These are phyloP conservation scores for Piromyces finnis DNA, from an alignment of 192 early-diverging fungal genomes.

Conservation along the genomic window DNA sequence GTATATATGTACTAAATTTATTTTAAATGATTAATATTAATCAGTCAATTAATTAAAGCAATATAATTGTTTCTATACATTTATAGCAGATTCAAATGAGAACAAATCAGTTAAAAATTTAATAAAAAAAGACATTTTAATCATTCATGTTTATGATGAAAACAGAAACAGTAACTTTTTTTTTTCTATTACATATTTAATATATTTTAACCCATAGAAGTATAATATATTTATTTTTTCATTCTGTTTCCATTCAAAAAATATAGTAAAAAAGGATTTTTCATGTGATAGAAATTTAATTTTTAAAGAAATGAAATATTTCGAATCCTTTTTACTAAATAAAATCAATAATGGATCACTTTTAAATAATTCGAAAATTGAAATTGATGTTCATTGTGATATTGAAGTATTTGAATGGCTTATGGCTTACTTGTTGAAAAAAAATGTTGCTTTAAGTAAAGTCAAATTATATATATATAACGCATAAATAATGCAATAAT, in stretches of 20 bases:
- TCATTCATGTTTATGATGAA: slow-evolving; percentile 35
- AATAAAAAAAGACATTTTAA: not conserved
- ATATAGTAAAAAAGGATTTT: slow-evolving; percentile 23
- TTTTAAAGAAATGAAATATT: slow-evolving; percentile 28
- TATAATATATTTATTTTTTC: no score
- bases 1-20: no score
- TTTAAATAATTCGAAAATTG: slow-evolving; percentile 8
- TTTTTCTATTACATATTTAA: no score
- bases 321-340: slow-evolving; percentile 12
- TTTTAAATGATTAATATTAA: no score
- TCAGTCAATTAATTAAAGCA: no score
- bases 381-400: slow-evolving; percentile 36
- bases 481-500: no score
- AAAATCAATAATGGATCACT: not conserved
- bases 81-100: no score
- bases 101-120: not conserved
- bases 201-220: no score
- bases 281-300: slow-evolving; percentile 20
- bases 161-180: slow-evolving; percentile 14
- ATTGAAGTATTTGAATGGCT: slow-evolving; percentile 39
- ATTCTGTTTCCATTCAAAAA: no score
- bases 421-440: slow-evolving; percentile 18
- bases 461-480: no score
- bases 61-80: no score
- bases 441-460: slow-evolving; percentile 14